These are phyloP conservation scores for Cryptococcus depauperatus DNA, from an alignment of 1,284 basidiomycete genomes.

Conservation along the genomic window DNA sequence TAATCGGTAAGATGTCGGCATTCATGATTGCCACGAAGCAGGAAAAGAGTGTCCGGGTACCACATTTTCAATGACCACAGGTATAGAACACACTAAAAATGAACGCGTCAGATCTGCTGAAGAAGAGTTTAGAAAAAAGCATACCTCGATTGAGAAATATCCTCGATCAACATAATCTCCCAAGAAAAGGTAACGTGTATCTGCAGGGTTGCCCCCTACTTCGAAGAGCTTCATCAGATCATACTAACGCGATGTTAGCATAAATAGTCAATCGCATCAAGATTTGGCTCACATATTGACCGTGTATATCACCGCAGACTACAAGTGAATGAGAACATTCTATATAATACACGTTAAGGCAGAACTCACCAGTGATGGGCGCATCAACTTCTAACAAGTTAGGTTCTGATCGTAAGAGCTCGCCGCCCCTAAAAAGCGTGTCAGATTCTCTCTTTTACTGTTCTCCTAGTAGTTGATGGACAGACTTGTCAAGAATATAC, in stretches of 20 bases:
- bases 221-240: slow-evolving; percentile 98
- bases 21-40: slow-evolving; percentile 96
- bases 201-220: slow-evolving; percentile 83
- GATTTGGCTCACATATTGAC: slow-evolving; percentile 66
- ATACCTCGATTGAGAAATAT: slow-evolving; percentile 84
- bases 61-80: slow-evolving; percentile 89
- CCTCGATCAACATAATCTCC: slow-evolving; percentile 99
- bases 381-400: slow-evolving; percentile 88
- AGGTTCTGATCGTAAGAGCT: slow-evolving; percentile 68
- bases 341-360: slow-evolving; percentile 6
- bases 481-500: slow-evolving; percentile 67
- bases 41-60: slow-evolving; percentile 80
- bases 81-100: slow-evolving; percentile 74
- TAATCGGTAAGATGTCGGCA: slow-evolving; percentile 93
- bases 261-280: neutral
- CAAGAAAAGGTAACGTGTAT: slow-evolving; percentile 89
- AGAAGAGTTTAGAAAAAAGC: slow-evolving; percentile 20
- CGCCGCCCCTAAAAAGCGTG: slow-evolving; percentile 51
- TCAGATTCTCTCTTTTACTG: slow-evolving; percentile 8
- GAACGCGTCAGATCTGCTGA: slow-evolving; percentile 16
- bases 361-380: slow-evolving; percentile 75
- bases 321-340: neutral
- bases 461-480: slow-evolving; percentile 1
- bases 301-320: slow-evolving; percentile 96
- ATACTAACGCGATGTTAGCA: slow-evolving; percentile 53